Evolutionary conservation across 345 rosid genomes (phyloP), one percentile per base, ranked within the genome.

Genomic region (Raphanus sativus): DNA sequence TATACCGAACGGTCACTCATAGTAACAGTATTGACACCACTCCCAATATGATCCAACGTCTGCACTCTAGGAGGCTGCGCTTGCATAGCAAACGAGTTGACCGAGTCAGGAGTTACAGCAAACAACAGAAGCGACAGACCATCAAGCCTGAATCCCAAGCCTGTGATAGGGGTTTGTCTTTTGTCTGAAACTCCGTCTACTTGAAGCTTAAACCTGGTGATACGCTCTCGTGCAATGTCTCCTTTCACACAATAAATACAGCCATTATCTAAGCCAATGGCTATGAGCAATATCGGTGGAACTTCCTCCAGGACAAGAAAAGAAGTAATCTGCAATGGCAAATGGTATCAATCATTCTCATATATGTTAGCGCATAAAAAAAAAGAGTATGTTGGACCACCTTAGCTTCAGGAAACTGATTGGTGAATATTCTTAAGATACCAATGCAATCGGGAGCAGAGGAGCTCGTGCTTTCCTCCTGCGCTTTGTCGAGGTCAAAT

Each of bases 1-100:
- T 5, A 79, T 92, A 95, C 99, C 85, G 54, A 83, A 70, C 91
- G 94, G 80, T 95, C 99, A 82, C 97, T 95, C 98, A 95, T 92
- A 12, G 98, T 77, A 40, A 91, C 89, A 84, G 88, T 80, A 78
- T 87, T 87, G 77, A 83, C 82, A 79, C 70, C 71, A 70, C 91
- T 74, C 67, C 99, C 98, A 80, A 91, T 89, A 72, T 95, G 92
- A 86, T 95, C 99, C 52, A 95, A 69, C 8, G 90, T 85, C 83
- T 95, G 98, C 65, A 85, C 65, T 77, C 63, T 79, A 16, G 94
- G 94, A 21, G 98, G 97, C 71, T 90, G 98, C 25, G 76, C 58
- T 62, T 86, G 92, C 91, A 94, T 81, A 85, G 86, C 82, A 79
- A 92, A 94, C 69, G 90, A 86, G 77, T 70, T 84, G 67, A 94